Percentiles rank a stretch among this genome's conserved stretches.
phyloP scores from a whole-genome alignment of 2,329 filamentous ascomycete species.

The Hymenoscyphus fraxineus region DNA sequence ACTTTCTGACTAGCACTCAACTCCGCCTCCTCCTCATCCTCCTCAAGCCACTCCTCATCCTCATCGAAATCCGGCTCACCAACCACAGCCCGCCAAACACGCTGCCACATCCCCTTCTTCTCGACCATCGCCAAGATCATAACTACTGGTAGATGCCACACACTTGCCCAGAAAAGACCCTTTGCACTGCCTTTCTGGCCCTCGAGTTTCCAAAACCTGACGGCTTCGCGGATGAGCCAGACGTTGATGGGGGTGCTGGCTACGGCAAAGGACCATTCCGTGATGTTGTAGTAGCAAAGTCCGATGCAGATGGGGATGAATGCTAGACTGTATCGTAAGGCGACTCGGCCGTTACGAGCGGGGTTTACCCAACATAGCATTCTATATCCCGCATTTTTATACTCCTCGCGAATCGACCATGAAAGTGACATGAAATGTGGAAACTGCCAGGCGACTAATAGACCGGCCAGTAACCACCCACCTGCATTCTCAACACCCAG shows the following conservation, averaged over 20 bases:
- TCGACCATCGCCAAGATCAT: slow-evolving; percentile 87
- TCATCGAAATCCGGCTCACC: slow-evolving; percentile 56
- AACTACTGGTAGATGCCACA: slow-evolving; percentile 90
- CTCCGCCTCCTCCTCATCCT: slow-evolving; percentile 41
- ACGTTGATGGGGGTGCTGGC: slow-evolving; percentile 79
- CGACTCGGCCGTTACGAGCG: slow-evolving; percentile 78
- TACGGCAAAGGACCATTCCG: slow-evolving; percentile 78
- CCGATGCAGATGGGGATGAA: slow-evolving; percentile 85
- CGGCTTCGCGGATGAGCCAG: slow-evolving; percentile 79
- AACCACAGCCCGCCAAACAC: slow-evolving; percentile 68
- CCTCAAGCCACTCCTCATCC: slow-evolving; percentile 55
- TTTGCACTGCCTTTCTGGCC: slow-evolving; percentile 78
- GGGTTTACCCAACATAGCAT: slow-evolving; percentile 88
- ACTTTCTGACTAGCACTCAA: slow-evolving; percentile 11
- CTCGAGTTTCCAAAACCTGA: slow-evolving; percentile 74
- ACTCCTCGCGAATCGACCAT: slow-evolving; percentile 85
- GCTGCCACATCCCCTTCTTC: slow-evolving; percentile 88
- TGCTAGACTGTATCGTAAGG: slow-evolving; percentile 76
- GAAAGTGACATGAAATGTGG: slow-evolving; percentile 96
- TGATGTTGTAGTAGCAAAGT: slow-evolving; percentile 74
- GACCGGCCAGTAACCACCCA: slow-evolving; percentile 80
- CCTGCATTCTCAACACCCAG: slow-evolving; percentile 67
- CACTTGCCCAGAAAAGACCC: slow-evolving; percentile 91
- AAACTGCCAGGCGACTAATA: slow-evolving; percentile 96
- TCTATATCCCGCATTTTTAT: slow-evolving; percentile 64